These are phyloP conservation scores for Aspergillus persii DNA, from an alignment of 2,329 filamentous ascomycete genomes.

Conservation along the genomic window DNA sequence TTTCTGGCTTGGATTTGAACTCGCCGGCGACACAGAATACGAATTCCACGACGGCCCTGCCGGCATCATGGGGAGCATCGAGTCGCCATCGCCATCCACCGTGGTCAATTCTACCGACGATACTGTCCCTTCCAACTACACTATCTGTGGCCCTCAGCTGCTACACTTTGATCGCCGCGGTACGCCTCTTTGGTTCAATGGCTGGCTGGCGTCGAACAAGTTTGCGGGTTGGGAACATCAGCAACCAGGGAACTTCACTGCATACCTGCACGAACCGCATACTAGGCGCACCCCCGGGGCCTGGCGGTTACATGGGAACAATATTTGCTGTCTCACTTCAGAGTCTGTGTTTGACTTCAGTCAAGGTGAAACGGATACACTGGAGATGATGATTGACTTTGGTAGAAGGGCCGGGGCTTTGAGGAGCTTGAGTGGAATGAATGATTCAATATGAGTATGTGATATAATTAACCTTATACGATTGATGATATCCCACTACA, in stretches of 20 bases:
- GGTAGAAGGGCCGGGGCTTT: slow-evolving; percentile 1
- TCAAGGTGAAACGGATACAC: neutral
- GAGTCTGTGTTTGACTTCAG: slow-evolving; percentile 1
- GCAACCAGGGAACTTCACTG: slow-evolving; percentile 36
- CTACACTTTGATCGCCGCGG: slow-evolving; percentile 44
- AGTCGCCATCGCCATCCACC: neutral
- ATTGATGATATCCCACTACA: too few species aligned
- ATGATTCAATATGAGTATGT: neutral
- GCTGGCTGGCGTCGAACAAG: slow-evolving; percentile 44
- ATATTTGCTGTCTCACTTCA: slow-evolving; percentile 12
- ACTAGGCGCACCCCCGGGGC: slow-evolving; percentile 1
- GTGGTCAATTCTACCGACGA: neutral
- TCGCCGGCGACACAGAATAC: slow-evolving; percentile 44
- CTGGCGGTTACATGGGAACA: slow-evolving; percentile 10
- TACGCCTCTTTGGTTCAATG: slow-evolving; percentile 49
- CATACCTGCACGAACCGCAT: slow-evolving; percentile 9
- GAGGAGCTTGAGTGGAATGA: neutral
- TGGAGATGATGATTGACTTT: slow-evolving; percentile 4
- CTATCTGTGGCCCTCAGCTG: slow-evolving; percentile 47
- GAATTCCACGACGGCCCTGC: slow-evolving; percentile 44
- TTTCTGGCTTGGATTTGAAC: slow-evolving; percentile 51
- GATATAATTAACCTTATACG: too few species aligned
- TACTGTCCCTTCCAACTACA: slow-evolving; percentile 23
- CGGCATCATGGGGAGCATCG: slow-evolving; percentile 12
- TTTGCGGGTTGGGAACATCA: slow-evolving; percentile 37